Evolutionary conservation across 1,139 yeast genomes (phyloP), one percentile per base, ranked within the genome.

Genomic region (Hemisphaericaspora xylanilytica): DNA sequence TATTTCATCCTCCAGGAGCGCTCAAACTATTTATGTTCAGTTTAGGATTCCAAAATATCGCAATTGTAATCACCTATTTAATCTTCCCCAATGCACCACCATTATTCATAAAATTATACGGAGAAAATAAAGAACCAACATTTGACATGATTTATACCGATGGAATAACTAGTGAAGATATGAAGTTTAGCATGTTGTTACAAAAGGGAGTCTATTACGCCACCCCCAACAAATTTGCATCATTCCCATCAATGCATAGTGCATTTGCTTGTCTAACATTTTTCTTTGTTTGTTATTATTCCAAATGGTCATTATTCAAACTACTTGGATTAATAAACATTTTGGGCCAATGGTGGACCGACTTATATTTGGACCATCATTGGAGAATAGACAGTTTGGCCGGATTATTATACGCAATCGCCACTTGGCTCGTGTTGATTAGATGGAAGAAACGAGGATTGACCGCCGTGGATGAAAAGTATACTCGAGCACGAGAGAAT

Each of bases 321-420:
- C 33, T 55, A 15, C 42, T 58, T 21, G 63, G 70, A 39, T 45
- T 67, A 40, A 31, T 43, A 5, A 65, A 77, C 61, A 74, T 77
- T 35, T 43, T 64, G 5, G 56, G 79, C 33, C 87, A 81, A 53
- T 80, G 86, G 83, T 81, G 87, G 87, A 78, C 85, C 20, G 80
- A 86, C 12, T 79, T 81, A 60, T 82, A 82, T 50, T 58, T 82
- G 42, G 86, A 80, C 52, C 88, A 81, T 55, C 88, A 82, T 56
- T 82, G 82, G 75, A 63, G 85, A 44, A 56, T 80, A 24, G 88
- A 82, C 51, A 41, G 61, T 9, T 52, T 68, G 32, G 73, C 70
- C 51, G 56, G 70, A 6, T 33, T 72, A n/a, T 57, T 75, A 21
- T 55, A 50, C 39, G 44, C 48, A 3, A 36, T 45, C 5, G 41